Conservation (phyloP, 768 basidiomycete genomes). For the Trametes punicea region DNA sequence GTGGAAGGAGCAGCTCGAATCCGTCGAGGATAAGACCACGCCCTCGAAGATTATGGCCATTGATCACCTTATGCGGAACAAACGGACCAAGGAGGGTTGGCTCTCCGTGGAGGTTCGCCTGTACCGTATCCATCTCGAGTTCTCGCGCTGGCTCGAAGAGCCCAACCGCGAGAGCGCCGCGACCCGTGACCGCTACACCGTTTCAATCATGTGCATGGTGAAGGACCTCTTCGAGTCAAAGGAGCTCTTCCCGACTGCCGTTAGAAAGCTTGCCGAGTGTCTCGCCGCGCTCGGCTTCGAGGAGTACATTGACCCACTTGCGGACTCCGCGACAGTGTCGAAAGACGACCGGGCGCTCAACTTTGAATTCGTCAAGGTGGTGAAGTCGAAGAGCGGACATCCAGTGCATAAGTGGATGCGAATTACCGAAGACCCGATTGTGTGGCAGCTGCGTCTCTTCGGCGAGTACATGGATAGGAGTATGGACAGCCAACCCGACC, state of each 20-base stretch:
- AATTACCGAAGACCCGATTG: constrained; percentile 52
- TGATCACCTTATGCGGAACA: constrained; percentile 43
- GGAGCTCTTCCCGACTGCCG: constrained; percentile 34
- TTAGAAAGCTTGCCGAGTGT: constrained; percentile 37
- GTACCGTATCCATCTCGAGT: constrained; percentile 50
- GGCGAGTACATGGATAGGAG: constrained; percentile 72
- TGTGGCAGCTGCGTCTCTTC: constrained; percentile 68
- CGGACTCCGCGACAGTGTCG: constrained; percentile 19
- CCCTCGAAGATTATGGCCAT: constrained; percentile 34
- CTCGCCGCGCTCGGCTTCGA: constrained; percentile 48
- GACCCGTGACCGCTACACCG: constrained; percentile 44
- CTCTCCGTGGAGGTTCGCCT: constrained; percentile 51
- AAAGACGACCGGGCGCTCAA: constrained; percentile 31
- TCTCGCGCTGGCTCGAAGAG: constrained; percentile 52
- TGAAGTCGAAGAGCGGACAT: constrained; percentile 41
- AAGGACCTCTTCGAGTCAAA: constrained; percentile 41
- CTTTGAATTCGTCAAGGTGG: constrained; percentile 57
- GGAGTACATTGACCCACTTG: constrained; percentile 29
- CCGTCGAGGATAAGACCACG: constrained; percentile 34
- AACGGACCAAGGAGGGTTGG: constrained; percentile 38
- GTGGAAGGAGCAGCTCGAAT: constrained; percentile 49
- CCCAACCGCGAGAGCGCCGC: constrained; percentile 32
- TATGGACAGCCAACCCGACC: constrained; percentile 59
- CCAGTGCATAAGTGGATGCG: constrained; percentile 50
- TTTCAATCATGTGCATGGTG: constrained; percentile 46